A percentile compares a stretch with the other conserved stretches of the same genome.
phyloP scores from a whole-genome alignment of 2,329 filamentous ascomycete species.

The Chrysoporthe cubensis region DNA sequence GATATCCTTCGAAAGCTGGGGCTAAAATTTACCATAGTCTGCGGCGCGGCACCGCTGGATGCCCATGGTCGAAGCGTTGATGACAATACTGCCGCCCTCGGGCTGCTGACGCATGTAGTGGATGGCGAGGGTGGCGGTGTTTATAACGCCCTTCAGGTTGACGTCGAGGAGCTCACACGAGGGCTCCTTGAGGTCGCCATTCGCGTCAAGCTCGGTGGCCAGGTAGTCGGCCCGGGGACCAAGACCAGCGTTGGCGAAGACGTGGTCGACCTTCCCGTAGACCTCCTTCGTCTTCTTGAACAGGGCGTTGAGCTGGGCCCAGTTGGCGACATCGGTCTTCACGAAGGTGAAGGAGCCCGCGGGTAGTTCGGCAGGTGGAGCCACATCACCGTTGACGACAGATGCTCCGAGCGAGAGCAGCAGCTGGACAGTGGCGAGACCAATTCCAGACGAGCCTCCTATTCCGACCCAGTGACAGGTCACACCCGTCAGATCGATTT shows the following conservation, averaged over 20 bases:
- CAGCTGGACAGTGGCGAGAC: conserved; percentile 56
- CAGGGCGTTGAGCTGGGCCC: conserved; percentile 53
- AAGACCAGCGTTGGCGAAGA: conserved; percentile 70
- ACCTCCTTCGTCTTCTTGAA: conserved; percentile 59
- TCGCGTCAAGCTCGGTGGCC: conserved; percentile 49
- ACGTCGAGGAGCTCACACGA: conserved; percentile 49
- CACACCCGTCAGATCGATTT: background rate
- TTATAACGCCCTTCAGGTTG: conserved; percentile 53
- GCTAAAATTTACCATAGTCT: conserved; percentile 50
- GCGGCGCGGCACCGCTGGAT: conserved; percentile 54
- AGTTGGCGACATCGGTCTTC: conserved; percentile 52
- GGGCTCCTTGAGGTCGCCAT: conserved; percentile 54
- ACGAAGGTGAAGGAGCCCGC: conserved; percentile 44
- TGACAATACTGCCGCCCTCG: conserved; percentile 56
- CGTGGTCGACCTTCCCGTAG: conserved; percentile 76
- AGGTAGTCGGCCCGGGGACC: conserved; percentile 51
- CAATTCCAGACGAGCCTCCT: conserved; percentile 65
- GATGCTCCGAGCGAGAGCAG: conserved; percentile 57
- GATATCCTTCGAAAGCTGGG: background rate
- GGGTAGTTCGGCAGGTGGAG: conserved; percentile 40
- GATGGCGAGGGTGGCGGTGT: conserved; percentile 52
- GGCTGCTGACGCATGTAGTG: conserved; percentile 54
- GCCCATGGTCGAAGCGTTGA: conserved; percentile 55
- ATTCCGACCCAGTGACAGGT: background rate
- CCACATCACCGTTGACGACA: conserved; percentile 59